Percentiles rank a stretch among this genome's conserved stretches.
phyloP scores from a whole-genome alignment of 1,139 yeast genomes.

The Candida tropicalis region DNA sequence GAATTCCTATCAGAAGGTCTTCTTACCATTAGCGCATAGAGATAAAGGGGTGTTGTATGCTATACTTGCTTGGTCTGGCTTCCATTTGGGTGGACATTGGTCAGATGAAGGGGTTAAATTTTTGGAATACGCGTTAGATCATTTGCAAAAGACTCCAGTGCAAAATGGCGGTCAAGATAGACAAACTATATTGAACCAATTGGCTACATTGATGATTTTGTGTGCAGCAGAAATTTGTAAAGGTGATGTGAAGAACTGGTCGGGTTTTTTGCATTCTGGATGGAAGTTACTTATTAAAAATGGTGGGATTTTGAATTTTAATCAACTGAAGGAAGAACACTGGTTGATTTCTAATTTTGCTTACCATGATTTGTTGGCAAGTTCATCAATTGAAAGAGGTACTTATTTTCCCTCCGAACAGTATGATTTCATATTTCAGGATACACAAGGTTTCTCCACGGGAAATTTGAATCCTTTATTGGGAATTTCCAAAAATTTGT shows the following conservation, averaged over 20 bases:
- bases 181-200: slow-evolving; percentile 36
- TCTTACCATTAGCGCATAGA: slow-evolving; percentile 73
- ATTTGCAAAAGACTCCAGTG: slow-evolving; percentile 29
- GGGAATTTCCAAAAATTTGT: slow-evolving; percentile 72
- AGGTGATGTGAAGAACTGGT: slow-evolving; percentile 77
- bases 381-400: slow-evolving; percentile 57
- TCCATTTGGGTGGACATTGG: slow-evolving; percentile 56
- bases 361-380: slow-evolving; percentile 75
- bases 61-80: slow-evolving; percentile 78
- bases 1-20: slow-evolving; percentile 72
- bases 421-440: slow-evolving; percentile 57
- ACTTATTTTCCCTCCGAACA: slow-evolving; percentile 58
- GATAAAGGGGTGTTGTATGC: slow-evolving; percentile 71
- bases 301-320: slow-evolving; percentile 62
- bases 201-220: slow-evolving; percentile 68
- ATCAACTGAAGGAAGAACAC: slow-evolving; percentile 58
- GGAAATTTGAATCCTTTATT: slow-evolving; percentile 65
- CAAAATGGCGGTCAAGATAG: slow-evolving; percentile 17
- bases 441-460: slow-evolving; percentile 31
- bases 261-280: slow-evolving; percentile 61
- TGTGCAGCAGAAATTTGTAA: slow-evolving; percentile 75
- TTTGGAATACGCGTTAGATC: slow-evolving; percentile 48
- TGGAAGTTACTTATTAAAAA: slow-evolving; percentile 55
- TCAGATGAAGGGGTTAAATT: slow-evolving; percentile 47
- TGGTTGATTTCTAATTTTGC: slow-evolving; percentile 84